Base-by-base conservation (phyloP, 768 basidiomycete genomes). In the Tricholoma matsutake region DNA sequence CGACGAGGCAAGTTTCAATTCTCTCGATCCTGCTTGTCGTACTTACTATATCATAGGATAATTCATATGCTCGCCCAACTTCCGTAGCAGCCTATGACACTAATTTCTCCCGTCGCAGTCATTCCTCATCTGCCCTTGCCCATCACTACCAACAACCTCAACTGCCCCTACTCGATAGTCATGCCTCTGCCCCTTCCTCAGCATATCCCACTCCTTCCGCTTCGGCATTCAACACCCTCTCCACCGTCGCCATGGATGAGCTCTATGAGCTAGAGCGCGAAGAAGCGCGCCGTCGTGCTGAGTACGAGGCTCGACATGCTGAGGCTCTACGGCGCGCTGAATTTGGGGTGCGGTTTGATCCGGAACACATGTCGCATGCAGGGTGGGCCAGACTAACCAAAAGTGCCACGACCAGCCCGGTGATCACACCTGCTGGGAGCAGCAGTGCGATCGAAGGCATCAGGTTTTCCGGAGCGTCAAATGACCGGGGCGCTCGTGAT, bases 251-350 rank as follows among this genome's bases (percentile, higher is more conserved):
- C 2, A 89, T 96, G 76, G 93, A 93, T 60, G 93, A 97, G 70
- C 82, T 98, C 7, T 89, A 91, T 67, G 87, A 88, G 65, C 86
- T 98, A 31, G 96, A 98, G 71, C 87, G 87, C 39, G 83, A 88
- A 61, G 96, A 97, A 72, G 89, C 92, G 3, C 73, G 87, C 32
- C 82, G 94, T 18, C 81, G 94, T 35, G 93, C 92, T n/a, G 90
- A 94, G 70, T 96, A 88, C 74, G 92, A 94, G 71, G 83, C 87
- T 9, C 79, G 85, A 9, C 89, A 87, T 68, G 87, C 89, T 16
- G 89, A 89, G 58, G 83, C 82, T 11, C 68, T 83, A 35, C 77
- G 80, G 31, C 81, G 92, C 32, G 93, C 92, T 11, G 91, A 94
- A 72, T 86, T 83, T 69, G 86, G 91, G 68, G 76, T 85, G 47